Evolutionary conservation across 495 filamentous ascomycete genomes (phyloP).

Genomic region (Penicillium paxilli): DNA sequence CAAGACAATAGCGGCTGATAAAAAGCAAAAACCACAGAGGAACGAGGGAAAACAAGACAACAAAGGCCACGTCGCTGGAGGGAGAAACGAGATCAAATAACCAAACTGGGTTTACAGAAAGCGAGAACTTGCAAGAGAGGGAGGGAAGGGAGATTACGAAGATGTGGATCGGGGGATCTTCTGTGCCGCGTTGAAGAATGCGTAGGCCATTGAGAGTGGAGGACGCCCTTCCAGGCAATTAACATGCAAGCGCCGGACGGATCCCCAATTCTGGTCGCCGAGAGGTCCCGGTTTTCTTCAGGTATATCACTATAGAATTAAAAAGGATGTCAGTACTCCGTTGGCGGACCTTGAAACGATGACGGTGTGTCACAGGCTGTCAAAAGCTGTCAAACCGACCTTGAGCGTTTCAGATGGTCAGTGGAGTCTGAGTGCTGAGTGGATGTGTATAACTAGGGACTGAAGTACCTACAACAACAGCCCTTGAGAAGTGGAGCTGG

Average conservation of each 20-base stretch:
- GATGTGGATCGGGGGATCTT: slow-evolving; percentile 13
- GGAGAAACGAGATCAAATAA: slow-evolving; percentile 1
- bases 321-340: background rate
- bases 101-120: slow-evolving; percentile 3
- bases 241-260: background rate
- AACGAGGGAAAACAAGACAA: background rate
- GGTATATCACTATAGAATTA: background rate
- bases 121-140: slow-evolving; percentile 5
- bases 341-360: slow-evolving; percentile 4
- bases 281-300: background rate
- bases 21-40: background rate
- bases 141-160: slow-evolving; percentile 18
- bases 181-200: slow-evolving; percentile 26
- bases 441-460: background rate
- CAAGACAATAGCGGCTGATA: slow-evolving; percentile 5
- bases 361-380: slow-evolving; percentile 5
- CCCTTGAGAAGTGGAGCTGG: no score
- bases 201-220: background rate
- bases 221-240: background rate
- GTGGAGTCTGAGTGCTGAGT: background rate
- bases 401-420: slow-evolving; percentile 7
- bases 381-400: background rate
- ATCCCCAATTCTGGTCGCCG: background rate
- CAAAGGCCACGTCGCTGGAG: slow-evolving; percentile 14
- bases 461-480: no score